Percentiles rank a stretch among this genome's conserved stretches.
These are phyloP conservation scores for Starmerella powellii DNA, from an alignment of 805 yeast species.

Conservation along the genomic window DNA sequence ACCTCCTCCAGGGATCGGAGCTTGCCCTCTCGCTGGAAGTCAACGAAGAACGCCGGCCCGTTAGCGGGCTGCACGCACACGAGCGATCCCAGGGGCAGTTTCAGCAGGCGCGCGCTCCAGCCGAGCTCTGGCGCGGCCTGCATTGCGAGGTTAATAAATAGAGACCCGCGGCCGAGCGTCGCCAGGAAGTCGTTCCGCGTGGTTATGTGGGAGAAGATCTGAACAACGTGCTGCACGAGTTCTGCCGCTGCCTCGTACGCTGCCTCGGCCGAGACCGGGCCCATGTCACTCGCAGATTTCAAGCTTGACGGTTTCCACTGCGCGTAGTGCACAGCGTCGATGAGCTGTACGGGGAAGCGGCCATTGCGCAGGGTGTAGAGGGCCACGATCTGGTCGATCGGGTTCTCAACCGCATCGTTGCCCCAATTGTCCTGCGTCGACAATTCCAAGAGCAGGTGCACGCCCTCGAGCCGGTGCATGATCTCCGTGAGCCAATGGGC, in stretches of 20 bases:
- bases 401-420: slow-evolving; percentile 14
- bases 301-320: background rate
- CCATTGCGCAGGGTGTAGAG: slow-evolving; percentile 16
- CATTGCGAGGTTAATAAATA: slow-evolving; percentile 14
- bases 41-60: slow-evolving; percentile 18
- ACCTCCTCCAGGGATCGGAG: slow-evolving; percentile 20
- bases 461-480: slow-evolving; percentile 18
- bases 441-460: slow-evolving; percentile 15
- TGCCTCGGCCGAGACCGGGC: background rate
- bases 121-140: slow-evolving; percentile 6
- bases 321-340: slow-evolving; percentile 1
- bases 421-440: slow-evolving; percentile 18
- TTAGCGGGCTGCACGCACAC: slow-evolving; percentile 13
- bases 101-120: slow-evolving; percentile 12
- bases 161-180: slow-evolving; percentile 12
- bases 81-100: slow-evolving; percentile 15
- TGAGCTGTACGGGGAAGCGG: slow-evolving; percentile 6
- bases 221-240: slow-evolving; percentile 7
- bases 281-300: too few relatives aligned
- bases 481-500: slow-evolving; percentile 18
- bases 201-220: slow-evolving; percentile 6
- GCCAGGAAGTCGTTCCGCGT: slow-evolving; percentile 15
- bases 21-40: slow-evolving; percentile 18
- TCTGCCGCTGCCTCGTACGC: background rate
- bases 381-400: slow-evolving; percentile 17